A percentile compares a stretch with the other conserved stretches of the same genome.
phyloP scores from a whole-genome alignment of 257 asterid species.

The Nicotiana undulata region DNA sequence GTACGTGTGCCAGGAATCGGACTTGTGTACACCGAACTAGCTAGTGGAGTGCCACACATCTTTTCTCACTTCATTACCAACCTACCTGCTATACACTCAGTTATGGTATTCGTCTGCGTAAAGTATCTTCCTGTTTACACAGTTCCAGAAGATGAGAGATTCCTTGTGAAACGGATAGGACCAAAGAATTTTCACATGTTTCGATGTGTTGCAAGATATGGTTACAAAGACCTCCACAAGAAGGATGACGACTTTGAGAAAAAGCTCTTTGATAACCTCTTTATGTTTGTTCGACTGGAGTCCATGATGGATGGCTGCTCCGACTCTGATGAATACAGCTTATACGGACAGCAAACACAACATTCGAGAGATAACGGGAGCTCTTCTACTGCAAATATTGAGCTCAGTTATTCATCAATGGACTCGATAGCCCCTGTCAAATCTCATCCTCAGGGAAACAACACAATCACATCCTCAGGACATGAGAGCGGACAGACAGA shows the following conservation, averaged over 20 bases:
- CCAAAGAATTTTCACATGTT: conserved; percentile 64
- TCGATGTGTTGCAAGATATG: conserved; percentile 51
- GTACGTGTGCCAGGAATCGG: conserved; percentile 98
- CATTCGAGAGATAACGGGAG: conserved; percentile 10
- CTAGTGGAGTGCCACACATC: conserved; percentile 89
- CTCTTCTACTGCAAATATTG: not conserved
- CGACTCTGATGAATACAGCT: conserved; percentile 17
- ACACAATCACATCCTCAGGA: conserved; percentile 9
- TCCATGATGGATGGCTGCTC: conserved; percentile 15
- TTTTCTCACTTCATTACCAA: conserved; percentile 96
- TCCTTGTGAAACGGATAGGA: conserved; percentile 45
- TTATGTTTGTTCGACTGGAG: conserved; percentile 18
- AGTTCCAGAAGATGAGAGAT: conserved; percentile 46
- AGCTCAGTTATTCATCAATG: conserved; percentile 9
- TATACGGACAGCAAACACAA: conserved; percentile 16
- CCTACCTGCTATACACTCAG: conserved; percentile 88
- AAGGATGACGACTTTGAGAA: conserved; percentile 16
- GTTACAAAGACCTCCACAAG: conserved; percentile 50
- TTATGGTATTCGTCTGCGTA: conserved; percentile 54
- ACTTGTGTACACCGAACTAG: conserved; percentile 93
- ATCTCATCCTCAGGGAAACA: conserved; percentile 7
- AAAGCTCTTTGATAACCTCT: conserved; percentile 15
- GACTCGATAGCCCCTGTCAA: conserved; percentile 5
- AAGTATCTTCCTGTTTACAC: conserved; percentile 50
- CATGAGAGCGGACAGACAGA: conserved; percentile 8